A percentile compares a stretch with the other conserved stretches of the same genome.
Evolutionary conservation across 2,329 filamentous ascomycete genomes (phyloP).

Genomic region (Verticillium isaacii): DNA sequence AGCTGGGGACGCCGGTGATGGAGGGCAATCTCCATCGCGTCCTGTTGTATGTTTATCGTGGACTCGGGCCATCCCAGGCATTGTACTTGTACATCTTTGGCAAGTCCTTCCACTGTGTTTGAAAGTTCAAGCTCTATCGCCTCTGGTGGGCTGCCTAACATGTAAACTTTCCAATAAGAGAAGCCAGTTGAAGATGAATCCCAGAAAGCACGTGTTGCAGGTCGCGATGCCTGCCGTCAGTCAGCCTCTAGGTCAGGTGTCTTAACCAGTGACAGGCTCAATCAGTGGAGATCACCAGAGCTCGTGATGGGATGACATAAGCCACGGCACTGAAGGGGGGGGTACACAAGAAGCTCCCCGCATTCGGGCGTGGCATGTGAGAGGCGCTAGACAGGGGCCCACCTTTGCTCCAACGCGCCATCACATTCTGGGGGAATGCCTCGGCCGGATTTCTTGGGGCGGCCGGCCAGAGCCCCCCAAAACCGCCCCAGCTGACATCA

Average conservation of each 20-base stretch:
- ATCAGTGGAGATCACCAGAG: too few relatives aligned
- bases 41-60: background rate
- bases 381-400: background rate
- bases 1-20: background rate
- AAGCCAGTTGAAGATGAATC: too few relatives aligned
- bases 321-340: background rate
- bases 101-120: too few relatives aligned
- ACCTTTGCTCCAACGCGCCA: background rate
- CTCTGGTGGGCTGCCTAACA: too few relatives aligned
- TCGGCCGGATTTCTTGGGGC: background rate
- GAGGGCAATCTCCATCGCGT: background rate
- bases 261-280: too few relatives aligned
- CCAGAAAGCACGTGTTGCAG: too few relatives aligned
- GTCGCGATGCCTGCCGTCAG: too few relatives aligned
- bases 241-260: too few relatives aligned
- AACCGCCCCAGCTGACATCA: constrained; percentile 1
- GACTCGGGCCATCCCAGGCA: too few relatives aligned
- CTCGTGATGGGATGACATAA: background rate
- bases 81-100: too few relatives aligned
- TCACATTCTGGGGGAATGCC: constrained; percentile 1
- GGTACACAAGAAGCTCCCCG: background rate
- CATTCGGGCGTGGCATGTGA: constrained; percentile 1
- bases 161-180: too few relatives aligned
- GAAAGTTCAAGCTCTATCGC: too few relatives aligned
- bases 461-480: background rate